A percentile compares a stretch with the other conserved stretches of the same genome.
These are phyloP conservation scores for Coemansia sp. DNA, from an alignment of 192 early-diverging fungal species.

Conservation along the genomic window DNA sequence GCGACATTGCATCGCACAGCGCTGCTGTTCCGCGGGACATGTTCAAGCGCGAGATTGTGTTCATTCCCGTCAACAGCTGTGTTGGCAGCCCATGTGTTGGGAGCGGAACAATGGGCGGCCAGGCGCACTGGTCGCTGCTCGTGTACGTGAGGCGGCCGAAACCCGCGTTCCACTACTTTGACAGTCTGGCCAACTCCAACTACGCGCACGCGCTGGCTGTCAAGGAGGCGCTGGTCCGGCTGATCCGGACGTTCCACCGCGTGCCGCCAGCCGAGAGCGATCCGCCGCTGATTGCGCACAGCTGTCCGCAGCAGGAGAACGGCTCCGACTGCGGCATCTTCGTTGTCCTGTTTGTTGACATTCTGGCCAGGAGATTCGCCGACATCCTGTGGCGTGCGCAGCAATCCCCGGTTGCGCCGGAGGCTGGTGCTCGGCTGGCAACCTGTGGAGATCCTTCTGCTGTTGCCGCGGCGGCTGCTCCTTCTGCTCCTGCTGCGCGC, in stretches of 20 bases:
- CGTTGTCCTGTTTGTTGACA: conserved; percentile 44
- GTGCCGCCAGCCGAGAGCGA: neutral
- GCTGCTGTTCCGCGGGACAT: conserved; percentile 21
- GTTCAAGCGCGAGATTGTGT: conserved; percentile 18
- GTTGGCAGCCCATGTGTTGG: too few species aligned
- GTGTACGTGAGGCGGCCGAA: conserved; percentile 13
- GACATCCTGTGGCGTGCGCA: conserved; percentile 12
- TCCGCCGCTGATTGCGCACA: conserved; percentile 36
- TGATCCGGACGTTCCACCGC: neutral
- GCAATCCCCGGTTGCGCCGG: too few species aligned
- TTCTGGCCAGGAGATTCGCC: conserved; percentile 41
- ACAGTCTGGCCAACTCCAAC: conserved; percentile 48
- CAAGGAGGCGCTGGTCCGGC: conserved; percentile 12
- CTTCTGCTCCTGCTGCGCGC: neutral
- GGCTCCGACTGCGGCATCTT: conserved; percentile 46
- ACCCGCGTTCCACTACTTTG: conserved; percentile 44
- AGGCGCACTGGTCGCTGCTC: conserved; percentile 42
- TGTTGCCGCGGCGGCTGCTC: neutral
- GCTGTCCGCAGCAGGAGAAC: conserved; percentile 54
- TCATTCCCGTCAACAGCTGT: conserved; percentile 32
- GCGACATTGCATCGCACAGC: conserved; percentile 6
- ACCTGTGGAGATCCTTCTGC: neutral
- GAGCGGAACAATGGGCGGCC: too few species aligned
- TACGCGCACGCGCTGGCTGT: conserved; percentile 22
- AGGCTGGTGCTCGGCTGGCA: neutral